Base-by-base conservation (phyloP, 2,329 filamentous ascomycete species). In the Penicillium sp. region DNA sequence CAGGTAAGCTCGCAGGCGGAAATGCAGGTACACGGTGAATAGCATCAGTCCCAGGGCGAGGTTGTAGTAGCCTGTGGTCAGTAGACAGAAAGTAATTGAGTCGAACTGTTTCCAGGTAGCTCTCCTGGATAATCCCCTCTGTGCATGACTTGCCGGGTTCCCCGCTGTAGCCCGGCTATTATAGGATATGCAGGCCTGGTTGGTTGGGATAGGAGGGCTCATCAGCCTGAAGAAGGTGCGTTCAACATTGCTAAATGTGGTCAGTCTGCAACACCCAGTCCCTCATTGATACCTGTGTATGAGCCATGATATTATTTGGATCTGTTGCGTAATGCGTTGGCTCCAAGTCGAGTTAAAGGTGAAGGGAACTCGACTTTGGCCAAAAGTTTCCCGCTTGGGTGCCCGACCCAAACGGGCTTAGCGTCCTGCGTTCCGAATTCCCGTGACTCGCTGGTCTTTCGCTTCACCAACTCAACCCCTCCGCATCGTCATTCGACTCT, bases 371-470 rank as follows among this genome's bases (percentile, higher is more conserved):
- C 17, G 13, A 49, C 24, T 49, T 49, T 30, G 45, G 45, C 26
- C 24, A 17, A 30, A 13, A 19, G 12, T 24, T 33, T 45, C 54
- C 53, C 44, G 58, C 56, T 65, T 63, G 69, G 70, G 71, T 63
- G 60, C 61, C 65, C 60, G 64, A 56, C 56, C 53, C 62, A 66
- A 70, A 67, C 2, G 28, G 67, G 61, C 1, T 56, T 71, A 70
- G 68, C 63, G 64, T 53, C 17, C 2, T 55, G 53, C 35, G 55
- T 65, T 59, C 60, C 63, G 68, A 68, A 70, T 63, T 68, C 68
- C 68, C 68, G 69, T 70, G 68, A 71, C 68, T 69, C 63, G 64
- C 67, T 65, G 57, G 58, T 65, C 64, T 65, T 70, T 70, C 67
- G 64, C 68, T 70, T 70, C 68, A 63, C 62, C 38, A 62, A 65